Evolutionary conservation across 2,329 filamentous ascomycete genomes (phyloP).

Genomic region (Botrytis medusae): DNA sequence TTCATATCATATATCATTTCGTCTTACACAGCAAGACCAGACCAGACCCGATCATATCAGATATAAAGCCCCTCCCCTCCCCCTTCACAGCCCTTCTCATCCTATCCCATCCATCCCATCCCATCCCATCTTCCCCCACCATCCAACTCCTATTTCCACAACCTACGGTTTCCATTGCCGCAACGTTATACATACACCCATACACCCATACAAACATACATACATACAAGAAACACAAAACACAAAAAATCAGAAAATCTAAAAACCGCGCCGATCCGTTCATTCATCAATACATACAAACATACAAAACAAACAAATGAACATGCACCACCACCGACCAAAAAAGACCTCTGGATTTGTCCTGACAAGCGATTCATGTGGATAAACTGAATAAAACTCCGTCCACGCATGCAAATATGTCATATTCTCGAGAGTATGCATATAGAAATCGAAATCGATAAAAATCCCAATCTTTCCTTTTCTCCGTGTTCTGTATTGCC

Average conservation of each 20-base stretch:
- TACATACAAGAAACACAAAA: not conserved
- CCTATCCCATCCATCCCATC: not conserved
- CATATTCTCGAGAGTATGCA: not conserved
- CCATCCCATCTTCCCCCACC: not conserved
- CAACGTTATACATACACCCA: not conserved
- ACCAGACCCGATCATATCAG: not conserved
- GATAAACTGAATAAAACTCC: slow-evolving; percentile 2
- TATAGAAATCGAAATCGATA: not conserved
- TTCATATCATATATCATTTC: not conserved
- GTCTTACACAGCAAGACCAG: not conserved
- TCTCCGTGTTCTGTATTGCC: not conserved
- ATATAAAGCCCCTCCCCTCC: not conserved
- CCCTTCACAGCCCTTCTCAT: not conserved
- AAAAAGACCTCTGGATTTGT: not conserved
- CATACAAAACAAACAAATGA: not conserved
- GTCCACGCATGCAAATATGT: not conserved
- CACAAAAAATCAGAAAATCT: not conserved
- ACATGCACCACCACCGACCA: not conserved
- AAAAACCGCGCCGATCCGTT: not conserved
- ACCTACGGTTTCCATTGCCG: not conserved
- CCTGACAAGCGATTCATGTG: not conserved
- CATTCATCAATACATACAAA: not conserved
- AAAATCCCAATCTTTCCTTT: not conserved
- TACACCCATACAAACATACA: not conserved
- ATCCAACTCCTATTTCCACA: not conserved